phyloP scores from a whole-genome alignment of 768 basidiomycete genomes.

The Lyophyllum decastes region DNA sequence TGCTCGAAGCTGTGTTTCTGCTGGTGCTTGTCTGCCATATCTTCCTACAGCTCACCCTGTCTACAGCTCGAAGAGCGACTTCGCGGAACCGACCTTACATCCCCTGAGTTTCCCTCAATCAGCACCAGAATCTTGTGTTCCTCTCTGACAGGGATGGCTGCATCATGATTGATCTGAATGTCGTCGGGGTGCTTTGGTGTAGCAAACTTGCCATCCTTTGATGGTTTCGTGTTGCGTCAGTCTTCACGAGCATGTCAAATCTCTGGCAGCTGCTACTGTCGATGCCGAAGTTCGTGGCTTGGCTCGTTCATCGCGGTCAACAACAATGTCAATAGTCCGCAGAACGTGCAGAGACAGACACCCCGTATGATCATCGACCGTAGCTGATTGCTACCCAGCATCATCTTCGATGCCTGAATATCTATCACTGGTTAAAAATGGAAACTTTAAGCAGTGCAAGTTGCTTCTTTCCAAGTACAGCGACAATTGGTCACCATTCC shows the following conservation, averaged over 20 bases:
- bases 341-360: background rate
- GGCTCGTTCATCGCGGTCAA: background rate
- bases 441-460: background rate
- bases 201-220: background rate
- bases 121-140: background rate
- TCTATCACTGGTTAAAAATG: background rate
- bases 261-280: background rate
- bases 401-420: background rate
- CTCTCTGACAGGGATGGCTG: background rate
- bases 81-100: background rate
- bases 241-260: background rate
- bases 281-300: background rate
- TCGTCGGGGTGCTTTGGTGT: background rate
- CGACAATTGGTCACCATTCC: background rate
- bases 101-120: background rate
- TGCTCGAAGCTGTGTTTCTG: background rate
- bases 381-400: background rate
- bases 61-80: background rate
- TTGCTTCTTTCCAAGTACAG: constrained; percentile 4
- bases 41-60: background rate
- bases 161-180: background rate
- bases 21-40: background rate
- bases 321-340: background rate
- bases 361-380: background rate
- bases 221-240: background rate